Conservation (phyloP, 306 rosid species). For the Morella rubra region DNA sequence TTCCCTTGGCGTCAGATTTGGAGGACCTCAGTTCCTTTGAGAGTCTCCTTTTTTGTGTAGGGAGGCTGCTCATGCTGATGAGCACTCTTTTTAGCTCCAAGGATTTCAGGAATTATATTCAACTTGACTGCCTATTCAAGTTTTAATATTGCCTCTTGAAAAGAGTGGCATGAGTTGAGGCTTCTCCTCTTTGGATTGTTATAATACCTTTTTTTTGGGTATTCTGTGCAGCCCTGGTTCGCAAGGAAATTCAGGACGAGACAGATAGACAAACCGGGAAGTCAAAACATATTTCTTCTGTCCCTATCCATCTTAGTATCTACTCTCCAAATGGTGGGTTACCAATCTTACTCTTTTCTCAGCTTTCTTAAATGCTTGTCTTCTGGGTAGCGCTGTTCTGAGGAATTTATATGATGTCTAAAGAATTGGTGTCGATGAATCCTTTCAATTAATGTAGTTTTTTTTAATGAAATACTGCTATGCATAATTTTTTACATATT, state of each 20-base stretch:
- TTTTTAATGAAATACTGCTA: too few relatives aligned
- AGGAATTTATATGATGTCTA: neutral
- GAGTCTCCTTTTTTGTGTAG: too few relatives aligned
- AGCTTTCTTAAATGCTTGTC: neutral
- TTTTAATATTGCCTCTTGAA: too few relatives aligned
- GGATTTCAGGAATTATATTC: too few relatives aligned
- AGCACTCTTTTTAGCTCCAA: too few relatives aligned
- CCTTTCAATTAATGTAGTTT: neutral
- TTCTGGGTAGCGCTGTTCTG: neutral
- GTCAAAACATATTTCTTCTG: conserved; percentile 81
- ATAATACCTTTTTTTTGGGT: conserved; percentile 16
- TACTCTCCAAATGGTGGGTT: conserved; percentile 85
- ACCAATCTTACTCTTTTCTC: neutral
- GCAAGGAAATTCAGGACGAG: conserved; percentile 92
- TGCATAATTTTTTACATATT: neutral
- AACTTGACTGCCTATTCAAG: too few relatives aligned
- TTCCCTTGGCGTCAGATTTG: too few relatives aligned
- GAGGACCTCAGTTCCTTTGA: too few relatives aligned
- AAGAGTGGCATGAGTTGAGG: too few relatives aligned
- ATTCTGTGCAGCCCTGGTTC: conserved; percentile 63
- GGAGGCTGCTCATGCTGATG: too few relatives aligned
- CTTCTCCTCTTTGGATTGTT: neutral
- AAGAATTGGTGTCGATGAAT: neutral
- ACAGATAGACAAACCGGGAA: conserved; percentile 89
- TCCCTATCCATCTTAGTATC: conserved; percentile 98